A percentile compares a stretch with the other conserved stretches of the same genome.
Evolutionary conservation across 106 monocot genomes (phyloP).

Genomic region (Agapanthus africanus): DNA sequence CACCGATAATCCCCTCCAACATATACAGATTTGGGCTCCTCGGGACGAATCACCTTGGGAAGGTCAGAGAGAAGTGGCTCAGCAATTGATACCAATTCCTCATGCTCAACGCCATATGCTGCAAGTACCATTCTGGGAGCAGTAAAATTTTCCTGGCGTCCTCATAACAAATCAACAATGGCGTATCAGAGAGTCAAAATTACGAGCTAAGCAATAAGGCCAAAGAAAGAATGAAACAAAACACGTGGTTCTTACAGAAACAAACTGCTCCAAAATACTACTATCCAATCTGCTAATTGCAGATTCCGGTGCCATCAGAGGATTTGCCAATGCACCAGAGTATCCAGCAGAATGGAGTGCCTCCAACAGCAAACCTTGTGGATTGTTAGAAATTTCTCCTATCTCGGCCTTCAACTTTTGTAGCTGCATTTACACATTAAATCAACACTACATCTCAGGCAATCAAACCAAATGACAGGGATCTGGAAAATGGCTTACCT

Average conservation of each 20-base stretch:
- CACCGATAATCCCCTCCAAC: slow-evolving; percentile 77
- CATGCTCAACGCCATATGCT: slow-evolving; percentile 87
- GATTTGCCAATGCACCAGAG: slow-evolving; percentile 72
- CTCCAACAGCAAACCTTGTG: slow-evolving; percentile 73
- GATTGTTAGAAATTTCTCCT: slow-evolving; percentile 54
- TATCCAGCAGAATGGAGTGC: slow-evolving; percentile 79
- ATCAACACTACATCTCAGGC: slow-evolving; percentile 9
- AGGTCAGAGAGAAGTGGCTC: slow-evolving; percentile 77
- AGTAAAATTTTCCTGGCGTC: slow-evolving; percentile 82
- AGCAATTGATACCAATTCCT: slow-evolving; percentile 64
- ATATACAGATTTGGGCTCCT: slow-evolving; percentile 70
- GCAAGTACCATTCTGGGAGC: slow-evolving; percentile 85
- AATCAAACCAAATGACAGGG: too few relatives aligned
- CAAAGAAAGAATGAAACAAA: background rate
- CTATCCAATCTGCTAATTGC: slow-evolving; percentile 48
- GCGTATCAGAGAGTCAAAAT: too few relatives aligned
- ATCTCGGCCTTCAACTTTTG: slow-evolving; percentile 66
- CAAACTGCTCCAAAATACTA: slow-evolving; percentile 56
- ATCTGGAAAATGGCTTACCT: too few relatives aligned
- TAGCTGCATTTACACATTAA: slow-evolving; percentile 26
- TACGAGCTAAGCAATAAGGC: too few relatives aligned
- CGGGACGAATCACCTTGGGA: slow-evolving; percentile 42
- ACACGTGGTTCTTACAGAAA: slow-evolving; percentile 39
- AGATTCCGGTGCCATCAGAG: slow-evolving; percentile 70
- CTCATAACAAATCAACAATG: too few relatives aligned